Evolutionary conservation across 805 yeast genomes (phyloP).

Genomic region (Barnettozyma vustinii): DNA sequence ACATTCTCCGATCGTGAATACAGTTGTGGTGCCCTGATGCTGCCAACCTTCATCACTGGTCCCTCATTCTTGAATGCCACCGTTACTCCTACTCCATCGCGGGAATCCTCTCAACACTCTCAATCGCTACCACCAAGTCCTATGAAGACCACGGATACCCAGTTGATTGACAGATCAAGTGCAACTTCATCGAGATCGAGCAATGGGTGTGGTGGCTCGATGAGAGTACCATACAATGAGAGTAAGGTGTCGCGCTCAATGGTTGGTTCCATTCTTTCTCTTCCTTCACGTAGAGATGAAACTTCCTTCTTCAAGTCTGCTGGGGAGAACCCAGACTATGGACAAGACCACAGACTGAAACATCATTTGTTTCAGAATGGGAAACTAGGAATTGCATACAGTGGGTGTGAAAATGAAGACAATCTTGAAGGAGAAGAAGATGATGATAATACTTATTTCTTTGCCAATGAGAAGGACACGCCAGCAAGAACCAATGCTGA

Average conservation of each 20-base stretch:
- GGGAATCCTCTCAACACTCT: not conserved
- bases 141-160: not conserved
- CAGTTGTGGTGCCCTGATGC: not conserved
- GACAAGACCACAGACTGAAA: not conserved
- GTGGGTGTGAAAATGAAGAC: not conserved
- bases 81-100: not conserved
- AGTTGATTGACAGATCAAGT: not conserved
- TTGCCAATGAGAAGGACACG: not conserved
- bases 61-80: not conserved
- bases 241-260: not conserved
- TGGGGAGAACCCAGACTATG: not conserved
- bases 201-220: not conserved
- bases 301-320: conserved; percentile 9
- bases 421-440: not conserved
- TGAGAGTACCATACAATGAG: conserved; percentile 4
- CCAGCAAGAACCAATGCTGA: not conserved
- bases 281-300: conserved; percentile 4
- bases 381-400: not conserved
- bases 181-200: not conserved
- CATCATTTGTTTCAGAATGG: not conserved
- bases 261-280: conserved; percentile 1
- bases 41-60: not conserved
- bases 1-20: not conserved
- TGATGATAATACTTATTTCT: not conserved
- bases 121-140: not conserved